A percentile compares a stretch with the other conserved stretches of the same genome.
Conservation (phyloP, 2,329 filamentous ascomycete genomes). For the Amesomyces nigricolor region DNA sequence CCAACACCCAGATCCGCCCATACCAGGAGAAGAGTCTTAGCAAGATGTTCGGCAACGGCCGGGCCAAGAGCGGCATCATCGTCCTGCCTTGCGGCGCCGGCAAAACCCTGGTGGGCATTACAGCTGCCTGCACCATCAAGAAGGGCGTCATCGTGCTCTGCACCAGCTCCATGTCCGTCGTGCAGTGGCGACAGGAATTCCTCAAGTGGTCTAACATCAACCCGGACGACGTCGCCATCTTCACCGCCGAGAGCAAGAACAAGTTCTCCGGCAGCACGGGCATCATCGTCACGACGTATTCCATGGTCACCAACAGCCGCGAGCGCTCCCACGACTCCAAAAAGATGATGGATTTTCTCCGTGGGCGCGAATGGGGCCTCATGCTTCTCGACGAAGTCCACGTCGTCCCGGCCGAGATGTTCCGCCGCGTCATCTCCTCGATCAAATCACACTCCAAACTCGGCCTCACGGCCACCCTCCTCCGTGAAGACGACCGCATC, state of each 20-base stretch:
- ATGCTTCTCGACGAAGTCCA: conserved; percentile 98
- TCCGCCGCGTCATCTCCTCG: conserved; percentile 84
- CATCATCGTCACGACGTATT: conserved; percentile 96
- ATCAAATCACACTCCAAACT: conserved; percentile 96
- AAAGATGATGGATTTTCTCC: conserved; percentile 96
- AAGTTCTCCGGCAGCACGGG: conserved; percentile 83
- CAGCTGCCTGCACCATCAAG: conserved; percentile 94
- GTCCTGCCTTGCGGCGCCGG: conserved; percentile 94
- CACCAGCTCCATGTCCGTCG: conserved; percentile 95
- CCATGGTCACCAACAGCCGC: conserved; percentile 92
- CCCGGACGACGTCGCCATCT: conserved; percentile 87
- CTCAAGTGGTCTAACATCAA: conserved; percentile 96
- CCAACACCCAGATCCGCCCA: conserved; percentile 81
- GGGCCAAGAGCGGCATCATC: conserved; percentile 95
- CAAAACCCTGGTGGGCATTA: conserved; percentile 97
- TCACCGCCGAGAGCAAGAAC: conserved; percentile 87
- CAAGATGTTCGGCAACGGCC: conserved; percentile 99
- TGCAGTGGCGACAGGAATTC: conserved; percentile 95
- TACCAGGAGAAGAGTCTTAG: conserved; percentile 97
- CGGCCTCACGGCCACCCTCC: conserved; percentile 84
- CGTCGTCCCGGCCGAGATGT: conserved; percentile 94
- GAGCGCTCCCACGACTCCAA: conserved; percentile 86
- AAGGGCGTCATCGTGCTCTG: conserved; percentile 94
- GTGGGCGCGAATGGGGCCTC: conserved; percentile 86
- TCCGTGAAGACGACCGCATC: conserved; percentile 98